These are phyloP conservation scores for Pyrus communis DNA, from an alignment of 306 rosid species.

Conservation along the genomic window DNA sequence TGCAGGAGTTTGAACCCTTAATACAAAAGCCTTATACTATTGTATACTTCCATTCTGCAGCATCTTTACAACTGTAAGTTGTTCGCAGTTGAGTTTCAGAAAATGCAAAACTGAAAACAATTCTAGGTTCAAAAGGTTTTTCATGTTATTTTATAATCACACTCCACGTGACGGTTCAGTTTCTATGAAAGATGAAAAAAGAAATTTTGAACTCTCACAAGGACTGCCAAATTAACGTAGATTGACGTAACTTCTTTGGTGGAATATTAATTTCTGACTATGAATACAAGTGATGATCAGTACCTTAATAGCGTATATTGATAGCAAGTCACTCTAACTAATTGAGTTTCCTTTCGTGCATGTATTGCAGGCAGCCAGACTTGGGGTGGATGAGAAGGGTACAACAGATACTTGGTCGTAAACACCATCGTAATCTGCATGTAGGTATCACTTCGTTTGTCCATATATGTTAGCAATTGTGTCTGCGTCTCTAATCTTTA, in stretches of 20 bases:
- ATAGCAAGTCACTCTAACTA: background rate
- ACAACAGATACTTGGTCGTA: conserved; percentile 88
- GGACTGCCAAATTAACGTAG: background rate
- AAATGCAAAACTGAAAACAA: background rate
- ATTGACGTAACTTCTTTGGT: background rate
- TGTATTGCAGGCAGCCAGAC: conserved; percentile 72
- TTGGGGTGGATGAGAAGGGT: conserved; percentile 91
- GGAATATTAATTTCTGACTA: background rate
- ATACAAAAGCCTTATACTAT: conserved; percentile 88
- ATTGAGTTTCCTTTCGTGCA: conserved; percentile 4
- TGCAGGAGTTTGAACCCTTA: conserved; percentile 94
- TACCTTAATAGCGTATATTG: background rate
- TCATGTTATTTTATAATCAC: background rate
- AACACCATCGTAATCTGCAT: conserved; percentile 85
- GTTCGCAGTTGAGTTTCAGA: conserved; percentile 13
- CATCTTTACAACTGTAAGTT: conserved; percentile 91
- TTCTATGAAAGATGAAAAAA: background rate
- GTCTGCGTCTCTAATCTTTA: conserved; percentile 27
- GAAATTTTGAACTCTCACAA: background rate
- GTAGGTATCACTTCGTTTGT: conserved; percentile 32
- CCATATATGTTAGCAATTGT: background rate
- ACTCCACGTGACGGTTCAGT: background rate
- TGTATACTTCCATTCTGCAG: conserved; percentile 96
- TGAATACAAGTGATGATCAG: background rate
- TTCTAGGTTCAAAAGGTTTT: background rate